Percentiles rank a stretch among this genome's conserved stretches.
phyloP scores from a whole-genome alignment of 106 monocot genomes.

The Cymbidium sinense region DNA sequence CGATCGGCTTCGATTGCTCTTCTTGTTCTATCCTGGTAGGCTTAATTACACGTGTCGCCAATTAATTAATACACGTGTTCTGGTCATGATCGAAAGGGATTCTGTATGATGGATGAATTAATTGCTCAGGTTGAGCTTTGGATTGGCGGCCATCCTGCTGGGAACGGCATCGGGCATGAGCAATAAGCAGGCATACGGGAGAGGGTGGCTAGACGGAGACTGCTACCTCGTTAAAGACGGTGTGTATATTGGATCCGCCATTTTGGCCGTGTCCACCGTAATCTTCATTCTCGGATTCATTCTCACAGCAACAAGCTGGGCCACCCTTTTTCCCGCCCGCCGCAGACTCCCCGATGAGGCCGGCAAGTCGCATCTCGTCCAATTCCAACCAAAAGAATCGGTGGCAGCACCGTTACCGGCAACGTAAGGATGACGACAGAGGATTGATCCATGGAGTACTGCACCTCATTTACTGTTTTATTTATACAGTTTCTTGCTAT shows the following conservation, averaged over 20 bases:
- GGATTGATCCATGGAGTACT: background rate
- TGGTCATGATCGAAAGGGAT: background rate
- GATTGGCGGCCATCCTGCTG: conserved; percentile 37
- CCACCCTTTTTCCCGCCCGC: background rate
- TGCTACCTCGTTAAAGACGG: conserved; percentile 77
- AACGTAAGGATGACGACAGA: background rate
- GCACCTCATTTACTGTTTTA: background rate
- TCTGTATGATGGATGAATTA: background rate
- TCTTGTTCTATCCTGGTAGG: conserved; percentile 60
- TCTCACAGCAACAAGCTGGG: conserved; percentile 2
- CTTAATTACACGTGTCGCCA: background rate
- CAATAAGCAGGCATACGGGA: conserved; percentile 51
- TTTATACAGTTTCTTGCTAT: background rate
- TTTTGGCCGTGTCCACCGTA: conserved; percentile 23
- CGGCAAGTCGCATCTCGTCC: background rate
- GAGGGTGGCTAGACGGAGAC: conserved; percentile 74
- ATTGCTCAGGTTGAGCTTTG: conserved; percentile 52
- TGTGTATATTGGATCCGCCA: conserved; percentile 42
- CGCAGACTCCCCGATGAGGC: background rate
- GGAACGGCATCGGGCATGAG: conserved; percentile 77
- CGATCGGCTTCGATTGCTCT: conserved; percentile 18
- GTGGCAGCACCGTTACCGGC: background rate
- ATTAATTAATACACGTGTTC: background rate
- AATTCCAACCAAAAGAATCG: background rate
- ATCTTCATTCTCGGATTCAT: conserved; percentile 29